Conservation (phyloP, 1,284 basidiomycete species). For the Cryptococcus depauperatus region DNA sequence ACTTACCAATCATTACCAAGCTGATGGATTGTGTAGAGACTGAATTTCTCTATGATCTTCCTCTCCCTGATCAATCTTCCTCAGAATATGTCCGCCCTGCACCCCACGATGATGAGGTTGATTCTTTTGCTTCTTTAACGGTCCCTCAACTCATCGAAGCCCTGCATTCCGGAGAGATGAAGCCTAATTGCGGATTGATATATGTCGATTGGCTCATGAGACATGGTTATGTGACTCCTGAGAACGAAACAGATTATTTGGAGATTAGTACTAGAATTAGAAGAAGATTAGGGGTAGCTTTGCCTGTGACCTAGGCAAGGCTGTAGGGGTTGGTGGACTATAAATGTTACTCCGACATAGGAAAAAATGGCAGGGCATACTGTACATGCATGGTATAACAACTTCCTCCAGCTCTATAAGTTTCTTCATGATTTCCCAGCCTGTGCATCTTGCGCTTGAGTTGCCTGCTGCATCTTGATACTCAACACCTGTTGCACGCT, state of each 20-base stretch:
- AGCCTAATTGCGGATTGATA: constrained; percentile 53
- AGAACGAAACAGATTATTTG: constrained; percentile 46
- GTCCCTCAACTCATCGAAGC: constrained; percentile 43
- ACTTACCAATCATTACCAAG: neutral
- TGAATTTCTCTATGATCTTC: constrained; percentile 67
- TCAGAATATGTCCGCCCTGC: constrained; percentile 52
- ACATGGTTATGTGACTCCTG: constrained; percentile 50
- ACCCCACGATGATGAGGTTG: constrained; percentile 86
- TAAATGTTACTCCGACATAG: too few species aligned
- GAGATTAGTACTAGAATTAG: constrained; percentile 39
- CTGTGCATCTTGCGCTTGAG: constrained; percentile 12
- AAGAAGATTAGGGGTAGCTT: constrained; percentile 31
- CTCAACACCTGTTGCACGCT: constrained; percentile 66
- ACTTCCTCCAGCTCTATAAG: neutral
- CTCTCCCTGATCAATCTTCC: constrained; percentile 52
- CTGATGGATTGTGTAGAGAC: neutral
- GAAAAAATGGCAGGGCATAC: neutral
- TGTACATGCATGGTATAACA: constrained; percentile 10
- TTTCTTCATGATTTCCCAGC: neutral
- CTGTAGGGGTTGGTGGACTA: neutral
- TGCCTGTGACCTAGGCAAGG: constrained; percentile 12
- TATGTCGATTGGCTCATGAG: constrained; percentile 52
- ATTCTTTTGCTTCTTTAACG: constrained; percentile 51
- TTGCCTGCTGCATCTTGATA: constrained; percentile 54
- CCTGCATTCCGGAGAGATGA: constrained; percentile 48